phyloP scores from a whole-genome alignment of 1,284 basidiomycete genomes.

The Papiliotrema terrestris region DNA sequence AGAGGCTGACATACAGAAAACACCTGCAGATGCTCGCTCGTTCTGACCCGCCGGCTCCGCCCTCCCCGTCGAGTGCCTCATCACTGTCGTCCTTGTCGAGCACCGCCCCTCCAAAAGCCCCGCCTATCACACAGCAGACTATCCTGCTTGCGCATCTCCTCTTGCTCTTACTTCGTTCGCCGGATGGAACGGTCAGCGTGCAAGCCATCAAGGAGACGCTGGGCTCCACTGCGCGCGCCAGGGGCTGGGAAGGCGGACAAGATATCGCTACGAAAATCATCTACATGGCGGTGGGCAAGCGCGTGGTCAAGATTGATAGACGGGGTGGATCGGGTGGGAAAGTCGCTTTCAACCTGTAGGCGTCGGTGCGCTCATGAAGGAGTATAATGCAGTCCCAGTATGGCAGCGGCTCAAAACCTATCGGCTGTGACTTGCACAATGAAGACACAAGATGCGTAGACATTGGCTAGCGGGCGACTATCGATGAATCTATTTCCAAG shows the following conservation, averaged over 20 bases:
- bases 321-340: constrained; percentile 25
- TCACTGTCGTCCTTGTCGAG: constrained; percentile 21
- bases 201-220: constrained; percentile 33
- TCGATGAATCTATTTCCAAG: not conserved
- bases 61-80: constrained; percentile 28
- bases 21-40: constrained; percentile 30
- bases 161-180: constrained; percentile 29
- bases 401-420: too few relatives aligned
- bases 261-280: constrained; percentile 31
- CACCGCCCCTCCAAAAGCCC: not conserved
- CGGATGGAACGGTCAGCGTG: constrained; percentile 16
- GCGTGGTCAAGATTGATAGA: constrained; percentile 35
- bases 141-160: constrained; percentile 37
- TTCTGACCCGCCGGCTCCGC: constrained; percentile 29
- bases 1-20: constrained; percentile 14
- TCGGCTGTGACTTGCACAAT: too few relatives aligned
- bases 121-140: constrained; percentile 32
- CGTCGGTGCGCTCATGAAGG: not conserved
- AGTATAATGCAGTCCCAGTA: not conserved
- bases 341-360: constrained; percentile 24
- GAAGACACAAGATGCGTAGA: too few relatives aligned
- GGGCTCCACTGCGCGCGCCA: constrained; percentile 21
- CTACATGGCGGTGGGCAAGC: constrained; percentile 36
- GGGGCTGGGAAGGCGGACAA: constrained; percentile 30
- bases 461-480: too few relatives aligned